Base-by-base conservation (phyloP, 2,329 filamentous ascomycete genomes). In the Exophiala xenobiotica region DNA sequence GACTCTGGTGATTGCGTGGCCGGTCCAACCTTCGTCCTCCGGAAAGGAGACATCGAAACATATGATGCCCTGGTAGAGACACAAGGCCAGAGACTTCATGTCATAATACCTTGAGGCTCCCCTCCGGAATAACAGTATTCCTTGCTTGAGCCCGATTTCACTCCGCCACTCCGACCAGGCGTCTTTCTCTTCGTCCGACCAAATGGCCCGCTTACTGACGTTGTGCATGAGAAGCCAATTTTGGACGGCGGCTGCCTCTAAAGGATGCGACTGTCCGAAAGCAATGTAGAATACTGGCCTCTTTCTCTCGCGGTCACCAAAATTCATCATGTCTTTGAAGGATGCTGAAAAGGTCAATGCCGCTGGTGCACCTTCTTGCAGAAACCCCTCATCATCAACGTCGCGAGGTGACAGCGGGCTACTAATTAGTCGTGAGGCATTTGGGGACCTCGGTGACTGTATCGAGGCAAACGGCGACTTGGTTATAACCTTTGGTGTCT, bases 121-220 rank as follows among this genome's bases (percentile, higher is more conserved):
- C 6, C 46, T 29, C 9, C 53, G 51, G 29, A 58, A 59, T 12
- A 59, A 20, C 7, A 56, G 24, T 4, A 51, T 19, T 9, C 37
- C 51, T 8, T 11, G 6, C 14, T 46, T 46, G 20, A 8, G 39
- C n/a, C 33, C 26, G 33, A 46, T 22, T 12, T 31, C 40, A 8
- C 40, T 46, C 11, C 9, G 12, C 22, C 51, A 58, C 6, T 55
- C 54, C 7, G 35, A 16, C 57, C 57, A 59, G 6, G 37, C 54
- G 23, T 41, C 26, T 29, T 48, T 50, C 18, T 47, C 46, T 3
- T 33, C 31, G 24, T 53, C 49, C 12, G 41, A 27, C 23, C 40
- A 59, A 12, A 59, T 44, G 31, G 40, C 12, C n/a, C 46, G 51
- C 5, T 20, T 2, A n/a, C 14, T 20, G 7, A 54, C 14, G 18